Conservation (phyloP, 2,329 filamentous ascomycete species). For the Onygenales sp. region DNA sequence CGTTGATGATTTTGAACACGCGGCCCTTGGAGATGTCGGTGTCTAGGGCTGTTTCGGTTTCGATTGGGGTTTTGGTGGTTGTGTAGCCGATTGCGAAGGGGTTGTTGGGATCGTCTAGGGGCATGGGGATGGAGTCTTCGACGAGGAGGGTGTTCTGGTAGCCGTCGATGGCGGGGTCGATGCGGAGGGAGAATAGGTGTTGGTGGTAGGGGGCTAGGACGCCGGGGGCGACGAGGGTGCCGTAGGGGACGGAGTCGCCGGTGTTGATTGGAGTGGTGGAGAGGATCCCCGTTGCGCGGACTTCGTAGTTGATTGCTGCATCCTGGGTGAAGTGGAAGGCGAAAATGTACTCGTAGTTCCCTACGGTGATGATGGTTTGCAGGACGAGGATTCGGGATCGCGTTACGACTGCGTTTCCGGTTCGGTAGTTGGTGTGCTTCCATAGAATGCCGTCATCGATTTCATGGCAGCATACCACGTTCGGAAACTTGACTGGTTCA, state of each 20-base stretch:
- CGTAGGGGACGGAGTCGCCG: conserved; percentile 52
- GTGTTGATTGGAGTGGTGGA: conserved; percentile 55
- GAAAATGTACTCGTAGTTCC: conserved; percentile 38
- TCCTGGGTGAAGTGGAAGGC: conserved; percentile 35
- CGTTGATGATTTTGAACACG: conserved; percentile 50
- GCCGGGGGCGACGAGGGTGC: conserved; percentile 56
- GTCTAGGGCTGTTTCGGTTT: conserved; percentile 41
- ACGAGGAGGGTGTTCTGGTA: conserved; percentile 45
- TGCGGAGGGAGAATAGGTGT: conserved; percentile 62
- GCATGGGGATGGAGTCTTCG: conserved; percentile 50
- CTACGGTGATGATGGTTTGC: conserved; percentile 40
- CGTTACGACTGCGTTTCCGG: conserved; percentile 50
- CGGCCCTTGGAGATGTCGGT: conserved; percentile 34
- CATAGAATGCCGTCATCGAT: conserved; percentile 57
- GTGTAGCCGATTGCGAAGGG: conserved; percentile 45
- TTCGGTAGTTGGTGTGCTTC: conserved; percentile 62
- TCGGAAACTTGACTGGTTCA: conserved; percentile 46
- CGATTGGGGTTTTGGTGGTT: conserved; percentile 37
- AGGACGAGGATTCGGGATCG: conserved; percentile 54
- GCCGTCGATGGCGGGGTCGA: conserved; percentile 52
- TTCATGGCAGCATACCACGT: conserved; percentile 57
- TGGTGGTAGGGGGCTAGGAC: conserved; percentile 62
- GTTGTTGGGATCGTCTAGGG: conserved; percentile 42
- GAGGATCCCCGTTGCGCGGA: conserved; percentile 47
- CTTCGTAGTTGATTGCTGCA: conserved; percentile 40